These are phyloP conservation scores for Naganishia liquefaciens DNA, from an alignment of 1,284 basidiomycete species.

Conservation along the genomic window DNA sequence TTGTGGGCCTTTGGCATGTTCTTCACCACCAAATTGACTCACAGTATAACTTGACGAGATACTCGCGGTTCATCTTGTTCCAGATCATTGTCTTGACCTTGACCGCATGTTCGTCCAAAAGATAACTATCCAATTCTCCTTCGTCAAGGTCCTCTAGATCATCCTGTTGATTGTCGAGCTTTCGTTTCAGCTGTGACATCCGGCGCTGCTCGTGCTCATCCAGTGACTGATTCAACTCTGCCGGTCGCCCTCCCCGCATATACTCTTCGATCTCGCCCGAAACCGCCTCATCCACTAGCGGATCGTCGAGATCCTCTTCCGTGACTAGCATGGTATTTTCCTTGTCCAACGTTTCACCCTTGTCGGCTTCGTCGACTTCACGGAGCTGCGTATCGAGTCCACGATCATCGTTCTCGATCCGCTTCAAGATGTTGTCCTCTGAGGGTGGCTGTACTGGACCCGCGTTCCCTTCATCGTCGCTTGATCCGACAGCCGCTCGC, in stretches of 20 bases:
- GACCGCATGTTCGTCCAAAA: constrained; percentile 82
- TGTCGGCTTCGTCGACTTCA: constrained; percentile 21
- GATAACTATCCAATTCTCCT: constrained; percentile 82
- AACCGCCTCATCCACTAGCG: constrained; percentile 32
- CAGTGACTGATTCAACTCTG: constrained; percentile 15
- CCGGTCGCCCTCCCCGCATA: constrained; percentile 55
- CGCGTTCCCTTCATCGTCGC: constrained; percentile 3
- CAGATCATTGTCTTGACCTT: constrained; percentile 90
- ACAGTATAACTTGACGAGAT: constrained; percentile 86
- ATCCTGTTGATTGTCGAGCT: constrained; percentile 54
- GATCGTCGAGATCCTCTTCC: constrained; percentile 32
- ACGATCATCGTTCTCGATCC: constrained; percentile 21
- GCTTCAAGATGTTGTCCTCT: constrained; percentile 20
- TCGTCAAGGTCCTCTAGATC: constrained; percentile 68
- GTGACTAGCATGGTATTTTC: constrained; percentile 16
- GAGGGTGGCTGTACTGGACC: neutral
- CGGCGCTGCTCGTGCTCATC: constrained; percentile 31
- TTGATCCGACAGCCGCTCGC: constrained; percentile 10
- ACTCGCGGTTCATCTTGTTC: constrained; percentile 94
- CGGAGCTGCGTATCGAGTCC: constrained; percentile 25
- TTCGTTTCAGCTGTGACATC: constrained; percentile 38
- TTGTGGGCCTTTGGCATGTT: neutral
- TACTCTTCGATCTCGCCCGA: constrained; percentile 54
- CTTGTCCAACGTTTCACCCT: constrained; percentile 9
- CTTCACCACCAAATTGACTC: constrained; percentile 45